phyloP scores from a whole-genome alignment of 208 protist species.

The Leptomonas pyrrhocoris region DNA sequence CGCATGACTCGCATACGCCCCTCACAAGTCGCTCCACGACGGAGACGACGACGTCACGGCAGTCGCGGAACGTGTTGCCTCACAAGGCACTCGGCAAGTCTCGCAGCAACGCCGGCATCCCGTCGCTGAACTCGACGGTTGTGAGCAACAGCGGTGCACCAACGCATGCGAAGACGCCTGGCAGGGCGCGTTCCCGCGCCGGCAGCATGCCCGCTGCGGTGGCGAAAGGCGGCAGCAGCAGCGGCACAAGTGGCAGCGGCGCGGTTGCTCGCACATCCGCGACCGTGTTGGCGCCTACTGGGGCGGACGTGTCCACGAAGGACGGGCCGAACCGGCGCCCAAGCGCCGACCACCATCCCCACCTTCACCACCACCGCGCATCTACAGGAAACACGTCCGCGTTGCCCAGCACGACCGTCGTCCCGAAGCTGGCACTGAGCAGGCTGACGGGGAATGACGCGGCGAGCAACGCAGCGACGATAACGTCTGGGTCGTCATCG shows the following conservation, averaged over 20 bases:
- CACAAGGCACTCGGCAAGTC: slow-evolving; percentile 1
- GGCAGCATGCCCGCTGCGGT: not conserved
- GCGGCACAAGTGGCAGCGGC: not conserved
- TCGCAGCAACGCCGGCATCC: slow-evolving; percentile 14
- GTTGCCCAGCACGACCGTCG: not conserved
- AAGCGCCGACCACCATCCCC: not conserved
- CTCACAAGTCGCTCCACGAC: slow-evolving; percentile 9
- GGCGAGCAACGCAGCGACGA: not conserved
- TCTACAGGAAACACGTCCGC: not conserved
- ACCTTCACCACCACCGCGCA: not conserved
- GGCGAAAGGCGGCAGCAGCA: not conserved
- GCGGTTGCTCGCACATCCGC: not conserved
- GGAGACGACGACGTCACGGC: slow-evolving; percentile 6
- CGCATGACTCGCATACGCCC: not conserved
- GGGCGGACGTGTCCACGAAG: slow-evolving; percentile 1
- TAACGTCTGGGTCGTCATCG: not conserved
- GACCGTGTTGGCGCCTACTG: not conserved
- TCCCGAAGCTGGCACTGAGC: slow-evolving; percentile 13
- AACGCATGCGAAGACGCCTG: not conserved
- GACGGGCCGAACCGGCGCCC: not conserved
- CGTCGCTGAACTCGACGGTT: not conserved
- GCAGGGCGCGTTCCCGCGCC: not conserved
- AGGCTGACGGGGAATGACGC: not conserved
- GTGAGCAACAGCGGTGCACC: not conserved
- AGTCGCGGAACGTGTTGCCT: not conserved